Percentiles rank a stretch among this genome's conserved stretches.
phyloP scores from a whole-genome alignment of 1,284 basidiomycete genomes.

The Ceraceosorus bombacis region DNA sequence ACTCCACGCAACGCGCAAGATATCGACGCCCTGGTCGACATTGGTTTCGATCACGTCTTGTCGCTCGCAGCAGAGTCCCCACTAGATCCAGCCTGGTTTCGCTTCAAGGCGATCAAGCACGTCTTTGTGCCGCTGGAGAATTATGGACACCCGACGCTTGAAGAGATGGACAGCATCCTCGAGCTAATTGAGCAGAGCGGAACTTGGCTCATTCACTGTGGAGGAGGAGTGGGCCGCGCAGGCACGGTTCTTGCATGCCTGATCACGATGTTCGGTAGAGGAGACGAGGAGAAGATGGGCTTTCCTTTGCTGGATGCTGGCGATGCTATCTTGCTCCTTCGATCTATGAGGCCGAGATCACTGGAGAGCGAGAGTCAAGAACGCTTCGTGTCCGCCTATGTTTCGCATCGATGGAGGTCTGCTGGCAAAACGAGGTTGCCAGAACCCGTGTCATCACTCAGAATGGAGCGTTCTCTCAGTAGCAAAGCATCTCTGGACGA shows the following conservation, averaged over 20 bases:
- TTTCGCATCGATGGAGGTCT: constrained; percentile 5
- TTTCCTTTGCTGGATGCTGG: neutral
- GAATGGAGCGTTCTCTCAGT: too few relatives aligned
- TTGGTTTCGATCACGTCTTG: constrained; percentile 58
- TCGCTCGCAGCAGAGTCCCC: constrained; percentile 59
- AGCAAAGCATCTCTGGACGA: too few relatives aligned
- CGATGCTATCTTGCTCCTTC: neutral
- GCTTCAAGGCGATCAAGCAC: constrained; percentile 50
- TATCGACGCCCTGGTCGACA: constrained; percentile 52
- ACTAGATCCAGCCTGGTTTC: constrained; percentile 54
- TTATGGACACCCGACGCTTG: constrained; percentile 56
- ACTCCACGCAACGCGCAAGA: constrained; percentile 57
- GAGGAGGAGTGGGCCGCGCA: constrained; percentile 60
- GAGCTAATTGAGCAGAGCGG: constrained; percentile 49
- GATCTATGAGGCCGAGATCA: neutral
- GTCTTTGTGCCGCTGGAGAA: constrained; percentile 58
- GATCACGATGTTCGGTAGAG: neutral
- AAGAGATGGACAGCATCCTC: constrained; percentile 45
- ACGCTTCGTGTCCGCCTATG: constrained; percentile 1
- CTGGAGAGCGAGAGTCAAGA: constrained; percentile 5
- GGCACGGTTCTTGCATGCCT: constrained; percentile 57
- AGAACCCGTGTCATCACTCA: too few relatives aligned
- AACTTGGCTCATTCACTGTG: constrained; percentile 60
- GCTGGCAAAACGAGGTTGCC: neutral
- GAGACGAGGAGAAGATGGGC: neutral